phyloP scores from a whole-genome alignment of 1,284 basidiomycete genomes.

The Puccinia horiana region DNA sequence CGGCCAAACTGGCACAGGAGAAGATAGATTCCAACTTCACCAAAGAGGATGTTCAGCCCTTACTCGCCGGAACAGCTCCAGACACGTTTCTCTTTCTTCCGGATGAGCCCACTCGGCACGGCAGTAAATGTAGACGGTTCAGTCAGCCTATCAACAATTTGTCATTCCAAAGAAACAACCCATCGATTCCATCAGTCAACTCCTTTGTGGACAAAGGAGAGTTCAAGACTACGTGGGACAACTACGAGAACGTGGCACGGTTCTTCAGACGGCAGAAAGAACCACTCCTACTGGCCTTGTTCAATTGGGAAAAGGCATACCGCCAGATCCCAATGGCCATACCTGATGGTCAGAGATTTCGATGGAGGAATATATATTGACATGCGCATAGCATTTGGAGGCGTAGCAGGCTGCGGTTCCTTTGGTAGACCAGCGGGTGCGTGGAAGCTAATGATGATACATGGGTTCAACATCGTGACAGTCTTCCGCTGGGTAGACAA shows the following conservation, averaged over 20 bases:
- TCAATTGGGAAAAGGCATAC: background rate
- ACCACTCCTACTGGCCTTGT: background rate
- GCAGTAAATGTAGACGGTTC: background rate
- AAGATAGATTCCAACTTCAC: background rate
- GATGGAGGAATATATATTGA: background rate
- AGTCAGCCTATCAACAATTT: no score
- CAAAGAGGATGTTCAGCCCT: slow-evolving; percentile 13
- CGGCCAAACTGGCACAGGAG: background rate
- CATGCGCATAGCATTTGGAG: no score
- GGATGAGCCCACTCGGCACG: background rate
- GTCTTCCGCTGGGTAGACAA: slow-evolving; percentile 15
- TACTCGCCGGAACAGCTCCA: background rate
- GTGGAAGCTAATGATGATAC: slow-evolving; percentile 1
- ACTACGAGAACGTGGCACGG: background rate
- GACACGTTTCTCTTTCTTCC: background rate
- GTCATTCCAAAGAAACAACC: no score
- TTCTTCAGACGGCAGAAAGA: background rate
- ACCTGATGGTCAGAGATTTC: background rate
- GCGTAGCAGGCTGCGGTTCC: background rate
- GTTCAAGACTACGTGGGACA: background rate
- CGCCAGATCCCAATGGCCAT: background rate
- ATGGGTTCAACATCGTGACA: background rate
- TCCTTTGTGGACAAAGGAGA: no score
- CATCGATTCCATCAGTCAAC: no score
- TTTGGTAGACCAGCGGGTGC: background rate